Percentiles rank a stretch among this genome's conserved stretches.
phyloP scores from a whole-genome alignment of 805 yeast species.

The Kodamaea hsintzibuensis region DNA sequence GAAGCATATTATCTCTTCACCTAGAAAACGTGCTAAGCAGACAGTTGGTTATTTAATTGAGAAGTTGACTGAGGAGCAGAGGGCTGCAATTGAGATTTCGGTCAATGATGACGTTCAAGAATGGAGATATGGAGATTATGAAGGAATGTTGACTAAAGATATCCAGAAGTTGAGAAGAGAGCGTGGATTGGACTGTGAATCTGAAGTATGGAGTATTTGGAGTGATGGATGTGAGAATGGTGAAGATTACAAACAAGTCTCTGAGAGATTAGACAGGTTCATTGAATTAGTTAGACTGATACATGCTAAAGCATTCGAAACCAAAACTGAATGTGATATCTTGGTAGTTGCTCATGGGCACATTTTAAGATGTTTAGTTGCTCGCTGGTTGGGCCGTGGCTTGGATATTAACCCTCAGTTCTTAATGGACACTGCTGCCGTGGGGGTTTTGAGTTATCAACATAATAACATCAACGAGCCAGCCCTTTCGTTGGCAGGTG shows the following conservation, averaged over 20 bases:
- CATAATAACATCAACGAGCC: conserved; percentile 86
- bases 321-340: conserved; percentile 63
- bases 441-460: conserved; percentile 87
- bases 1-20: conserved; percentile 72
- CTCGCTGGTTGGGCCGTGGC: conserved; percentile 76
- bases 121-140: conserved; percentile 97
- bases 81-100: conserved; percentile 42
- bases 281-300: conserved; percentile 63
- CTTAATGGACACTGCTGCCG: conserved; percentile 92
- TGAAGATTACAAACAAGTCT: conserved; percentile 67
- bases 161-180: conserved; percentile 59
- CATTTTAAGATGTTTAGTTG: conserved; percentile 83
- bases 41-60: conserved; percentile 68
- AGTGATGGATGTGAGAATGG: conserved; percentile 92
- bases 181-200: conserved; percentile 54
- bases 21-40: conserved; percentile 75
- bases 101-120: conserved; percentile 75
- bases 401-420: conserved; percentile 71
- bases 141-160: conserved; percentile 72
- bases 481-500: conserved; percentile 81
- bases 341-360: conserved; percentile 93
- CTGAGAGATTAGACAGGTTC: conserved; percentile 67
- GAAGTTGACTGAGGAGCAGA: conserved; percentile 44
- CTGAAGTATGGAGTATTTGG: conserved; percentile 76
- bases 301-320: conserved; percentile 55